phyloP scores from a whole-genome alignment of 108 stramenopile genomes.

The Cyclotella baltica region DNA sequence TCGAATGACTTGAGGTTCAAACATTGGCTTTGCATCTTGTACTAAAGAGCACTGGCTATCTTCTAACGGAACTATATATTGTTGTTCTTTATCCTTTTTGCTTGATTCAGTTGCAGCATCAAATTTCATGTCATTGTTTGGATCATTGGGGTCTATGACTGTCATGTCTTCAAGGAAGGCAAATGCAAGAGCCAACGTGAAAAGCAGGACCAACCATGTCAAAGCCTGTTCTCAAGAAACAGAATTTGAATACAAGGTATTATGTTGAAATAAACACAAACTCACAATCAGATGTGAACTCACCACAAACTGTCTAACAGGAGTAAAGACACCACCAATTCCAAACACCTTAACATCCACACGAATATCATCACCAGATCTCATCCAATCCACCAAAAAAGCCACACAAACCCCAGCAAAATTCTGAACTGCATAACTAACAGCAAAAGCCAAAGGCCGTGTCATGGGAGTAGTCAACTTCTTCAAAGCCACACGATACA shows the following conservation, averaged over 20 bases:
- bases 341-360: constrained; percentile 1
- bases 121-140: constrained; percentile 21
- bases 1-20: constrained; percentile 10
- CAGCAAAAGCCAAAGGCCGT: constrained; percentile 34
- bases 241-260: not conserved
- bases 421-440: constrained; percentile 42
- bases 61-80: not conserved
- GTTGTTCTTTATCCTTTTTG: not conserved
- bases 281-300: not conserved
- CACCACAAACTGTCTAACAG: constrained; percentile 43
- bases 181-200: constrained; percentile 35
- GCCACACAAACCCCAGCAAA: constrained; percentile 41
- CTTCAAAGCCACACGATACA: constrained; percentile 54
- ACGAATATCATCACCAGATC: constrained; percentile 17
- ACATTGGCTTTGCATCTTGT: constrained; percentile 22
- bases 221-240: constrained; percentile 15
- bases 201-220: constrained; percentile 33
- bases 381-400: constrained; percentile 35
- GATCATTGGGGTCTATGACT: constrained; percentile 41
- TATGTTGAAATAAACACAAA: not conserved
- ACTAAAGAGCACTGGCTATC: not conserved
- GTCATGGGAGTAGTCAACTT: constrained; percentile 50
- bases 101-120: not conserved
- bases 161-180: constrained; percentile 41
- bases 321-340: constrained; percentile 35